phyloP scores from a whole-genome alignment of 371 early-diverging fungal species.

The Mortierella sp. region DNA sequence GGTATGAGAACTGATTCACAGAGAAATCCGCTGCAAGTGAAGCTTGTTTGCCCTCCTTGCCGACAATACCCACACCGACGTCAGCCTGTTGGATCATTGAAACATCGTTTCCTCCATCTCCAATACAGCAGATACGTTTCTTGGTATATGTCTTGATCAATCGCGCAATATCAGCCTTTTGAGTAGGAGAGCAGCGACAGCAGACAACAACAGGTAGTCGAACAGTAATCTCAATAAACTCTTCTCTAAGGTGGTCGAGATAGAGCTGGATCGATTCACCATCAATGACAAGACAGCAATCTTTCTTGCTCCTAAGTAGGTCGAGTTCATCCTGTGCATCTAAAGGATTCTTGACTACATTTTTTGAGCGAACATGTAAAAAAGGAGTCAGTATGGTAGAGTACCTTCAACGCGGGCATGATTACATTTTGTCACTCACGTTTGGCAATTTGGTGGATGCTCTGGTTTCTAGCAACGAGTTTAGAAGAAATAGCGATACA shows the following conservation, averaged over 20 bases:
- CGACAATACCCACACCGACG: conserved; percentile 98
- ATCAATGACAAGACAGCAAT: conserved; percentile 96
- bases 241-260: conserved; percentile 80
- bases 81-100: conserved; percentile 99
- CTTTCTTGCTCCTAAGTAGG: conserved; percentile 67
- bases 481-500: conserved; percentile 96
- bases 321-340: conserved; percentile 79
- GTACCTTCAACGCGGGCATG: neutral
- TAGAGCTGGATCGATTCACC: conserved; percentile 92
- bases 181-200: conserved; percentile 99
- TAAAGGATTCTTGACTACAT: conserved; percentile 66
- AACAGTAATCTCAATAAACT: conserved; percentile 88
- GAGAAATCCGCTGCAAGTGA: conserved; percentile 98
- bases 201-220: conserved; percentile 94
- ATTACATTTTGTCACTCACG: conserved; percentile 55
- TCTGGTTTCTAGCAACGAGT: conserved; percentile 91
- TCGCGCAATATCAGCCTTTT: conserved; percentile 98
- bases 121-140: conserved; percentile 92
- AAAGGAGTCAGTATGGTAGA: neutral
- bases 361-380: neutral
- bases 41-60: conserved; percentile 99
- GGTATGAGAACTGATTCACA: conserved; percentile 90
- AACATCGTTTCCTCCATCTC: conserved; percentile 99
- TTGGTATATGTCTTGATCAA: conserved; percentile 84
- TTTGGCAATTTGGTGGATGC: conserved; percentile 81